These are phyloP conservation scores for Choanephora cucurbitarum DNA, from an alignment of 371 early-diverging fungal species.

Conservation along the genomic window DNA sequence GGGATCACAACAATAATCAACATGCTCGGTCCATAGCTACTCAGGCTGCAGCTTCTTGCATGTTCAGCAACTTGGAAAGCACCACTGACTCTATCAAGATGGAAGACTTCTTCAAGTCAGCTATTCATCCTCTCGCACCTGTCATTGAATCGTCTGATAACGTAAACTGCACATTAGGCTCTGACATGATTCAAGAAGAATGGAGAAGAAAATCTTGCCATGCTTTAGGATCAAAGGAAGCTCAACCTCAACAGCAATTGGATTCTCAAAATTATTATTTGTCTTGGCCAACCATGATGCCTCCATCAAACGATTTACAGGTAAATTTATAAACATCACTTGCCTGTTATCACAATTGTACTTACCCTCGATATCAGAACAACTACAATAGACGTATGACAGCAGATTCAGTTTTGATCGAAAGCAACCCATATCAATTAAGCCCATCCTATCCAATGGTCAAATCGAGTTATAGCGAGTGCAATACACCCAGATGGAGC, in stretches of 20 bases:
- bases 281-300: not conserved
- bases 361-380: not conserved
- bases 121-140: slow-evolving; percentile 27
- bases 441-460: slow-evolving; percentile 6
- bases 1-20: slow-evolving; percentile 12
- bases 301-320: not conserved
- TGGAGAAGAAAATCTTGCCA: slow-evolving; percentile 33
- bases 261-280: not conserved
- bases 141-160: slow-evolving; percentile 13
- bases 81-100: slow-evolving; percentile 5
- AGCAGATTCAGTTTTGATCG: not conserved
- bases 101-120: slow-evolving; percentile 17
- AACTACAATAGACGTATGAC: slow-evolving; percentile 19
- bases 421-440: slow-evolving; percentile 3
- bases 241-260: not conserved
- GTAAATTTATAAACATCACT: not conserved
- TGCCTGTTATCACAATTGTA: no score
- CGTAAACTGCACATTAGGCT: not conserved
- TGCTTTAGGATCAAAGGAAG: slow-evolving; percentile 1
- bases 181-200: slow-evolving; percentile 14
- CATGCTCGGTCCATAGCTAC: slow-evolving; percentile 13
- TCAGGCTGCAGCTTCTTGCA: slow-evolving; percentile 23
- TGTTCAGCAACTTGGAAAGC: slow-evolving; percentile 12
- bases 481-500: slow-evolving; percentile 15
- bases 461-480: slow-evolving; percentile 11